Evolutionary conservation across 345 rosid species (phyloP), one percentile per base, ranked within the genome.

Genomic region (Reutealis trisperma): DNA sequence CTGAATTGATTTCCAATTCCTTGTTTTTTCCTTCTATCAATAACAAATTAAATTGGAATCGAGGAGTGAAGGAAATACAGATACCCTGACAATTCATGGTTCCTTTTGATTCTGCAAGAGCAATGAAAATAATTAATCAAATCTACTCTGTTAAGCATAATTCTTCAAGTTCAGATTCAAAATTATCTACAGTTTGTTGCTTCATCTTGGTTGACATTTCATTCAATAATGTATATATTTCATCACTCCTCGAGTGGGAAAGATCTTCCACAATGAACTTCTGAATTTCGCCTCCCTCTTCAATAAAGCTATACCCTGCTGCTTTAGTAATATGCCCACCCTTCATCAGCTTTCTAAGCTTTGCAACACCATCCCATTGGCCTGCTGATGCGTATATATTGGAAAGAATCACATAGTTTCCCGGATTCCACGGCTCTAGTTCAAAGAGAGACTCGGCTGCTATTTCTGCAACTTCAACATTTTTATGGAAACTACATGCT

Each of bases 361-460:
- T 89, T 14, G 87, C 86, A 68, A 93, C 97, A 67, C 88, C 92
- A 74, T 88, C 90, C 94, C 93, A 92, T 34, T 45, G 54, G 63
- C 92, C 86, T 0, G 81, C 80, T 0, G 83, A 82, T 1, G 94
- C 98, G 37, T 93, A 90, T 34, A 91, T 85, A 79, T 90, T 90
- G 27, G 97, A 90, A 73, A 90, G 91, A 71, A 90, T 88, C 14
- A 90, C 97, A 68, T 77, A 89, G 84, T 89, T 93, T 52, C 94
- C 97, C 0, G 98, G 91, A 79, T 90, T 93, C 85, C 90, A 86
- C 22, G 92, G 94, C 77, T 93, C 93, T 12, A 93, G 88, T 84
- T 87, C 80, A 80, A 86, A 84, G 74, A 92, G 88, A 51, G 83
- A 82, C 69, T 83, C 84, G 6, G 85, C 91, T 63, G 97, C 97